These are phyloP conservation scores for Erythrophleum fordii DNA, from an alignment of 306 rosid genomes.

Conservation along the genomic window DNA sequence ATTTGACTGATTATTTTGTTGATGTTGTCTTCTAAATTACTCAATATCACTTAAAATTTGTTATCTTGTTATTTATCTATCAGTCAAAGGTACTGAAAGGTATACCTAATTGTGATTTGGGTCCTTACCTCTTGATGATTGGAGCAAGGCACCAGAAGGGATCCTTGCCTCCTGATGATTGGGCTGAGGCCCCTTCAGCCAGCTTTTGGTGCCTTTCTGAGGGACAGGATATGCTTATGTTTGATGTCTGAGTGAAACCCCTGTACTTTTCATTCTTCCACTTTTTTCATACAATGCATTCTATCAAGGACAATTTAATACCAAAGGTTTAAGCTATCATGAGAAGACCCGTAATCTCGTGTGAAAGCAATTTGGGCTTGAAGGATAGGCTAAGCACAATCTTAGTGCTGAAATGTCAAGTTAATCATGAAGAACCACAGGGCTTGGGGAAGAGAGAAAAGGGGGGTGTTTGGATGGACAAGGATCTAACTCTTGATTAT, in stretches of 20 bases:
- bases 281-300: too few relatives aligned
- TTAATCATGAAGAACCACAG: too few relatives aligned
- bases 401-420: too few relatives aligned
- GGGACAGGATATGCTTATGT: not conserved
- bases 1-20: not conserved
- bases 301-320: too few relatives aligned
- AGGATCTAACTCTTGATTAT: too few relatives aligned
- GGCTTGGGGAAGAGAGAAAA: too few relatives aligned
- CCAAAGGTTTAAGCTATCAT: too few relatives aligned
- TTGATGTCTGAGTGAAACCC: not conserved
- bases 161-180: not conserved
- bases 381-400: too few relatives aligned
- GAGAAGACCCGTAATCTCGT: too few relatives aligned
- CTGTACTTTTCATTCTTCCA: too few relatives aligned
- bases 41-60: slow-evolving; percentile 1
- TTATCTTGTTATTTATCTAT: not conserved
- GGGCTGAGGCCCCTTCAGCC: not conserved
- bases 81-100: not conserved
- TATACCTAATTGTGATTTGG: not conserved
- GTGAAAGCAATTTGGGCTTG: too few relatives aligned
- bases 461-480: too few relatives aligned
- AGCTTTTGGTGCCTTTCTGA: not conserved
- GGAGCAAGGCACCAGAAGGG: not conserved
- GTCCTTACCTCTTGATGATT: not conserved
- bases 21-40: not conserved